Evolutionary conservation across 2,329 filamentous ascomycete genomes (phyloP).

Genomic region (Monilinia fructicola): DNA sequence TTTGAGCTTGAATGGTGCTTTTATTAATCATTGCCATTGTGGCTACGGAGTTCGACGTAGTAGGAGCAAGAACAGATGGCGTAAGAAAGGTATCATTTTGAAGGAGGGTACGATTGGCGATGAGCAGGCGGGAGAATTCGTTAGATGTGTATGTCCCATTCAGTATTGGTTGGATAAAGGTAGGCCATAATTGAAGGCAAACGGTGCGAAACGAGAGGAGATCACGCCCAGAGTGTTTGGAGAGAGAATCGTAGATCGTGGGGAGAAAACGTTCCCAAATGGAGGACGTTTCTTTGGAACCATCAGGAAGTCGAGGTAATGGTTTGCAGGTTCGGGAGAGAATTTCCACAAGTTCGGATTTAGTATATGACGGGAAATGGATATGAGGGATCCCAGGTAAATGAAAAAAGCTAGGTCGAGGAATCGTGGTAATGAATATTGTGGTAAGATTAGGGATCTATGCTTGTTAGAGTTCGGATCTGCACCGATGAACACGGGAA

Average conservation of each 20-base stretch:
- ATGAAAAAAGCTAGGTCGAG: slow-evolving; percentile 68
- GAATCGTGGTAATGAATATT: slow-evolving; percentile 73
- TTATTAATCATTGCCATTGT: slow-evolving; percentile 25
- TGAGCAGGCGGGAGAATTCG: slow-evolving; percentile 82
- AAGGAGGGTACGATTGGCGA: slow-evolving; percentile 67
- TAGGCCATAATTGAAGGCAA: slow-evolving; percentile 76
- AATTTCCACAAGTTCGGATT: slow-evolving; percentile 76
- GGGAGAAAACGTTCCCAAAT: slow-evolving; percentile 79
- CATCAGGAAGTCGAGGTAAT: slow-evolving; percentile 47
- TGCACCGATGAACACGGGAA: background rate
- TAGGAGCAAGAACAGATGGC: slow-evolving; percentile 55
- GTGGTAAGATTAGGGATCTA: slow-evolving; percentile 78
- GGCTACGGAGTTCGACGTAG: slow-evolving; percentile 24
- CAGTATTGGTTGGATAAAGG: slow-evolving; percentile 76
- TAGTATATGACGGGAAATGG: slow-evolving; percentile 81
- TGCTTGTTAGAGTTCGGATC: slow-evolving; percentile 24
- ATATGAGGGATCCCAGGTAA: slow-evolving; percentile 71
- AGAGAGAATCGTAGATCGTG: slow-evolving; percentile 83
- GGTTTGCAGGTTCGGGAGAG: slow-evolving; percentile 54
- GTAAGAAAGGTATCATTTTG: slow-evolving; percentile 71
- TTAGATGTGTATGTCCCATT: slow-evolving; percentile 66
- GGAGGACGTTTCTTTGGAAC: slow-evolving; percentile 56
- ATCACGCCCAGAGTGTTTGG: slow-evolving; percentile 76
- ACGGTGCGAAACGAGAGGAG: slow-evolving; percentile 69
- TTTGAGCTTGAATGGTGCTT: slow-evolving; percentile 24